phyloP scores from a whole-genome alignment of 1,284 basidiomycete species.

The Malassezia furfur region DNA sequence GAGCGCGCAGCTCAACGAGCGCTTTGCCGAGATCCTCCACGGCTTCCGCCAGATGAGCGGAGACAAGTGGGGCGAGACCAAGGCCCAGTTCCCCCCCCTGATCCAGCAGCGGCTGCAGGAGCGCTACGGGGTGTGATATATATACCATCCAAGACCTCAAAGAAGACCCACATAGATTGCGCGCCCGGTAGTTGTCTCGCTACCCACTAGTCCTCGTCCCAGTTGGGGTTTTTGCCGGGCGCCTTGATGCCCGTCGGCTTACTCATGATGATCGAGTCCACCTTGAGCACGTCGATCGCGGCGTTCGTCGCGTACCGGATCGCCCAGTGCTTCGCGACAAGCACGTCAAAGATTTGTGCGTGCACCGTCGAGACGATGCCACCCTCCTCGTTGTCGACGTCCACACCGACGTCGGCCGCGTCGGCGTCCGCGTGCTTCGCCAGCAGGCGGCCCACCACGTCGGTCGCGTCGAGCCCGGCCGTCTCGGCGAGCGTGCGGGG shows the following conservation, averaged over 20 bases:
- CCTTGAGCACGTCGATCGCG: constrained; percentile 81
- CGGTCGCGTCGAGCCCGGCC: constrained; percentile 86
- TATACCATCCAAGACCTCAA: background rate
- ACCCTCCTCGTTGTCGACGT: constrained; percentile 59
- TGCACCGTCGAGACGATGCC: constrained; percentile 30
- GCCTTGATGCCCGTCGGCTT: constrained; percentile 48
- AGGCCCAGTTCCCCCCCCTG: constrained; percentile 36
- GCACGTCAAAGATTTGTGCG: constrained; percentile 56
- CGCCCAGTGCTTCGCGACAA: constrained; percentile 82
- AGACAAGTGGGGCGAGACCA: constrained; percentile 53
- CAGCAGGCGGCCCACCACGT: constrained; percentile 76
- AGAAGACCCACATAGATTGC: background rate
- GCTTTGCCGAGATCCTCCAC: constrained; percentile 56
- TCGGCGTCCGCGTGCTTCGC: constrained; percentile 66
- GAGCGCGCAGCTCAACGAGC: constrained; percentile 36
- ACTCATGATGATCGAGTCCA: constrained; percentile 91
- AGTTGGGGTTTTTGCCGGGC: constrained; percentile 44
- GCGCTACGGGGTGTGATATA: constrained; percentile 14
- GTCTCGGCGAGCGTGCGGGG: constrained; percentile 92
- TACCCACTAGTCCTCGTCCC: constrained; percentile 41
- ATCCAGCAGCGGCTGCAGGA: constrained; percentile 32
- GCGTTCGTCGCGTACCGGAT: constrained; percentile 82
- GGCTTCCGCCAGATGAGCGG: constrained; percentile 78
- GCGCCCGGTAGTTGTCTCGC: too few relatives aligned
- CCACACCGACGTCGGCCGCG: constrained; percentile 65